A percentile compares a stretch with the other conserved stretches of the same genome.
These are phyloP conservation scores for Volvox africanus DNA, from an alignment of 139 green algal genomes.

Conservation along the genomic window DNA sequence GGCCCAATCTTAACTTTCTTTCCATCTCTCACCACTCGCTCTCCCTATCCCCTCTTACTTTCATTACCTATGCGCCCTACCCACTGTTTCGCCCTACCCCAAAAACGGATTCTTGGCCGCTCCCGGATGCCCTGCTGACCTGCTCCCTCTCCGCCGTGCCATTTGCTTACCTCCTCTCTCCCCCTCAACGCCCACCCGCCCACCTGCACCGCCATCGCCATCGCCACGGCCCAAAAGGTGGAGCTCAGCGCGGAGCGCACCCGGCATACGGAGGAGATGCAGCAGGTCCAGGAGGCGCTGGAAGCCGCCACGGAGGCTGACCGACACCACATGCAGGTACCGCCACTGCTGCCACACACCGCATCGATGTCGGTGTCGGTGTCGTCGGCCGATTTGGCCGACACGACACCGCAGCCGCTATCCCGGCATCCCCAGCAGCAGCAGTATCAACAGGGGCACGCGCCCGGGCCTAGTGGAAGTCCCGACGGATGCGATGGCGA, in stretches of 20 bases:
- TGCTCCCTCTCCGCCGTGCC: too few species aligned
- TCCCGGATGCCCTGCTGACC: too few species aligned
- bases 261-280: constrained; percentile 32
- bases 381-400: not conserved
- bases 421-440: not conserved
- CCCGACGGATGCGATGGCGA: not conserved
- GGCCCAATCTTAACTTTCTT: not conserved
- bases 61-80: too few species aligned
- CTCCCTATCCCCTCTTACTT: not conserved
- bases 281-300: constrained; percentile 7
- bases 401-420: too few species aligned
- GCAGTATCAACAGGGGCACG: too few species aligned
- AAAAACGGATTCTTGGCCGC: too few species aligned
- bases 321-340: constrained; percentile 32
- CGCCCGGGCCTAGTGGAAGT: too few species aligned
- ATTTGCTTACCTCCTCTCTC: too few species aligned
- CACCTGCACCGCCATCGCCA: too few species aligned
- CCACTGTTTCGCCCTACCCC: not conserved
- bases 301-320: not conserved
- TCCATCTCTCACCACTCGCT: not conserved
- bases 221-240: not conserved
- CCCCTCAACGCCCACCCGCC: too few species aligned
- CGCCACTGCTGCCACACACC: not conserved
- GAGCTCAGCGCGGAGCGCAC: constrained; percentile 33
- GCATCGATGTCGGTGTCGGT: not conserved